Evolutionary conservation across 2,329 filamentous ascomycete genomes (phyloP).

Genomic region (Ciborinia camelliae): DNA sequence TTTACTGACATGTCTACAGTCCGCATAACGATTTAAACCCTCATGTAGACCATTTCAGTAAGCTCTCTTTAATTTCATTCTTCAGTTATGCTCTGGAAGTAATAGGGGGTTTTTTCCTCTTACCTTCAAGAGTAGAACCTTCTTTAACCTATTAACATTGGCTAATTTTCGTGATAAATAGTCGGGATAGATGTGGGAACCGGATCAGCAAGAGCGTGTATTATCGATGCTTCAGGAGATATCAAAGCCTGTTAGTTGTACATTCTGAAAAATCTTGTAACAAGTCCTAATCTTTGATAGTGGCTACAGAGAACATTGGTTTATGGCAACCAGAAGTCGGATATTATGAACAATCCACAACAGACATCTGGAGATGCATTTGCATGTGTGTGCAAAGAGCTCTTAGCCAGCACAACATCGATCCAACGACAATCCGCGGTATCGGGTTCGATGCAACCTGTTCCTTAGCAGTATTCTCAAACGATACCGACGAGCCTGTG

Average conservation of each 20-base stretch:
- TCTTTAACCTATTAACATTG: not conserved
- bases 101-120: too few relatives aligned
- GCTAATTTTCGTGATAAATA: slow-evolving; percentile 9
- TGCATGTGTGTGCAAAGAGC: slow-evolving; percentile 83
- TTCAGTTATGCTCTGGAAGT: not conserved
- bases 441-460: slow-evolving; percentile 99
- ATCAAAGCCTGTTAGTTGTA: slow-evolving; percentile 57
- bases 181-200: slow-evolving; percentile 95
- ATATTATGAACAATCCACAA: slow-evolving; percentile 94
- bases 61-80: not conserved
- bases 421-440: slow-evolving; percentile 72
- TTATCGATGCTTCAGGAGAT: slow-evolving; percentile 87
- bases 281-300: slow-evolving; percentile 24
- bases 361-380: slow-evolving; percentile 94
- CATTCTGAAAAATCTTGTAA: not conserved
- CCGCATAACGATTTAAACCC: slow-evolving; percentile 39
- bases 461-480: slow-evolving; percentile 85
- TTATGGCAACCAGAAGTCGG: slow-evolving; percentile 75
- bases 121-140: not conserved
- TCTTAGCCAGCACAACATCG: slow-evolving; percentile 75
- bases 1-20: slow-evolving; percentile 11
- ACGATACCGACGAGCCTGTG: slow-evolving; percentile 86
- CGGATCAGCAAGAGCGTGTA: slow-evolving; percentile 89
- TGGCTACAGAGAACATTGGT: slow-evolving; percentile 73
- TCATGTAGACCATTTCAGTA: slow-evolving; percentile 53